Base-by-base conservation (phyloP, 169 alveolate species). In the Perkinsus chesapeaki region DNA sequence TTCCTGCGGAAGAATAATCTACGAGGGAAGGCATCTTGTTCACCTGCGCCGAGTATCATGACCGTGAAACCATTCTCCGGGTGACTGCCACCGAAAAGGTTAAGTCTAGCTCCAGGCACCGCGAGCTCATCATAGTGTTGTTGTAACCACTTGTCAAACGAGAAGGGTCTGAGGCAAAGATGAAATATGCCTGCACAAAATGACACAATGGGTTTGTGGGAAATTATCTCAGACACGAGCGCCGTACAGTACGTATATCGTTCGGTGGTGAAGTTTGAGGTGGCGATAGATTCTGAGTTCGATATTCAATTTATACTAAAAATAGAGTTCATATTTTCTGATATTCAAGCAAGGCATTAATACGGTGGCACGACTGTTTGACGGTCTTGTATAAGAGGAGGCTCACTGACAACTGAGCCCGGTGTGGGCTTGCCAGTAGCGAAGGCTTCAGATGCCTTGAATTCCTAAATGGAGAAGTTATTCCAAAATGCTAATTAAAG, bases 1-100 rank as follows among this genome's bases (percentile, higher is more conserved):
- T 16, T 9, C 82, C 82, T 60, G 82, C 60, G 82, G 31, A 27
- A 7, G 82, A 60, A 16, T 60, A 27, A 5, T 27, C 37, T 12
- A 34, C 23, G 1, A 20, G 12, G 37, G 82, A 16, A 34, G 27
- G 82, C 3, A 0, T 1, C 82, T 20, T 60, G 1, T 34, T 16
- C 82, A 60, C 82, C 82, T 27, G 82, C 82, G 82, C 82, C 82
- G 27, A 60, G 39, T 34, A 91, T 47, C 27, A 19, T 10, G 34
- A 91, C 39, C 23, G 0, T 47, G 60, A 91, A 91, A 12, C 73
- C 93, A 39, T 91, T 39, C 91, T 91, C 93, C 0, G 93, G 93
- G 73, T 91, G 93, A 1, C n/a, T 39, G 47, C 20, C 93, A 9
- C 91, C 93, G 73, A 91, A 91, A 39, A 91, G 91, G 9, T 36